Percentiles rank a stretch among this genome's conserved stretches.
Evolutionary conservation across 1,284 basidiomycete genomes (phyloP).

Genomic region (Moniliophthora roreri): DNA sequence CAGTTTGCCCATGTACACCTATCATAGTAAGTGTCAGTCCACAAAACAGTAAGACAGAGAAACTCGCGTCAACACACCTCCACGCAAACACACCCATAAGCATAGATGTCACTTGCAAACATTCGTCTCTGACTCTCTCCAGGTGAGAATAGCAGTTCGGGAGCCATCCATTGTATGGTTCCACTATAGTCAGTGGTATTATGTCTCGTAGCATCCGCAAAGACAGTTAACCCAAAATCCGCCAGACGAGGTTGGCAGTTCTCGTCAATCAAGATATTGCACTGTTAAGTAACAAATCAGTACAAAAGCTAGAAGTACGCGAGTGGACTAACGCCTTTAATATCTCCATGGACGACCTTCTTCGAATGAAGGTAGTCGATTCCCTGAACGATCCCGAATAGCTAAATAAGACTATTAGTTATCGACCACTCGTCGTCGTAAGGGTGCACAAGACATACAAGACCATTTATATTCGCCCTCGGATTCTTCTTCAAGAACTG

Average conservation of each 20-base stretch:
- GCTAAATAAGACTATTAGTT: not conserved
- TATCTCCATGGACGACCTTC: conserved; percentile 15
- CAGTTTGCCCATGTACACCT: conserved; percentile 13
- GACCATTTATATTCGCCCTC: conserved; percentile 9
- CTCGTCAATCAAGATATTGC: conserved; percentile 15
- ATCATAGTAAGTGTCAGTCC: no score
- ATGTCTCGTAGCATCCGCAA: conserved; percentile 5
- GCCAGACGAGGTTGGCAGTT: conserved; percentile 9
- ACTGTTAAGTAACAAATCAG: not conserved
- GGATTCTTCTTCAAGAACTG: no score
- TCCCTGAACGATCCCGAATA: conserved; percentile 15
- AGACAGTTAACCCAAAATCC: conserved; percentile 10
- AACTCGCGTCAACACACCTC: no score
- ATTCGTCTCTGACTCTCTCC: conserved; percentile 6
- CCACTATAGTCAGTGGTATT: conserved; percentile 15
- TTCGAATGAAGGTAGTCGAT: conserved; percentile 14
- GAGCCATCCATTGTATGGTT: conserved; percentile 15
- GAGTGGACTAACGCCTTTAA: conserved; percentile 18
- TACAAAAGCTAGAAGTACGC: not conserved
- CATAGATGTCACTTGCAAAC: conserved; percentile 17
- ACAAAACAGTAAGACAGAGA: no score
- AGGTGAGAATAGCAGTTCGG: conserved; percentile 9
- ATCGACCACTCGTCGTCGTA: not conserved
- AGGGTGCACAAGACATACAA: conserved; percentile 14
- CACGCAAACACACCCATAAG: conserved; percentile 17